Conservation (phyloP, 2,329 filamentous ascomycete species). For the Monosporascus sp. region DNA sequence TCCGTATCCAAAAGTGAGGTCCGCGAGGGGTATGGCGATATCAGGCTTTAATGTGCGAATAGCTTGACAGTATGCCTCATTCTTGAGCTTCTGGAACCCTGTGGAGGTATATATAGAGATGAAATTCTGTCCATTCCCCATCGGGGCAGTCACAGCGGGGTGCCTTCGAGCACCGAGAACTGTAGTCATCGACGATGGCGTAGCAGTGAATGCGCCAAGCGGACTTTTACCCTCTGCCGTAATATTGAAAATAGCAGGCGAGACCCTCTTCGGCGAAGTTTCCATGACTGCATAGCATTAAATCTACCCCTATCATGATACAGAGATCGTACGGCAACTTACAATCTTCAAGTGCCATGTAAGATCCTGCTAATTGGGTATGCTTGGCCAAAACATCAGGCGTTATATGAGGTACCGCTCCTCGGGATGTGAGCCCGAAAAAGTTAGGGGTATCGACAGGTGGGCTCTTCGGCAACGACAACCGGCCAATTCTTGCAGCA, state of each 20-base stretch:
- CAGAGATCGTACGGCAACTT: conserved; percentile 32
- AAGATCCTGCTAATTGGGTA: conserved; percentile 63
- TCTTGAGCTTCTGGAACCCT: conserved; percentile 70
- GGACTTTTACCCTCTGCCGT: conserved; percentile 39
- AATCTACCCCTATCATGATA: neutral
- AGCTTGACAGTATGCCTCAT: conserved; percentile 63
- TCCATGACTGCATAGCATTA: conserved; percentile 46
- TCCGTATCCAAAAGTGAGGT: conserved; percentile 54
- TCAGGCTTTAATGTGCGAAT: conserved; percentile 68
- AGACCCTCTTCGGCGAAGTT: conserved; percentile 32
- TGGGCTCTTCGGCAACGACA: conserved; percentile 58
- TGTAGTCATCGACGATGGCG: conserved; percentile 60
- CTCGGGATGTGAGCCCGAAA: conserved; percentile 75
- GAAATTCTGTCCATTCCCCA: conserved; percentile 64
- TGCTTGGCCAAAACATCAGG: conserved; percentile 72
- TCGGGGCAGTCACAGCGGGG: conserved; percentile 67
- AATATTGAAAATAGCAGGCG: conserved; percentile 45
- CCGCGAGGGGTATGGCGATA: conserved; percentile 72
- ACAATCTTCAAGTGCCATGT: conserved; percentile 92
- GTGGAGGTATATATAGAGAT: conserved; percentile 81
- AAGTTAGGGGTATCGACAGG: conserved; percentile 80
- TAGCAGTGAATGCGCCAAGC: conserved; percentile 72
- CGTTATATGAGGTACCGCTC: conserved; percentile 80
- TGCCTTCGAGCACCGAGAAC: conserved; percentile 74
- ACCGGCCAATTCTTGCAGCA: conserved; percentile 56